Conservation (phyloP, 78 protist species). For the Tieghemostelium lacteum region DNA sequence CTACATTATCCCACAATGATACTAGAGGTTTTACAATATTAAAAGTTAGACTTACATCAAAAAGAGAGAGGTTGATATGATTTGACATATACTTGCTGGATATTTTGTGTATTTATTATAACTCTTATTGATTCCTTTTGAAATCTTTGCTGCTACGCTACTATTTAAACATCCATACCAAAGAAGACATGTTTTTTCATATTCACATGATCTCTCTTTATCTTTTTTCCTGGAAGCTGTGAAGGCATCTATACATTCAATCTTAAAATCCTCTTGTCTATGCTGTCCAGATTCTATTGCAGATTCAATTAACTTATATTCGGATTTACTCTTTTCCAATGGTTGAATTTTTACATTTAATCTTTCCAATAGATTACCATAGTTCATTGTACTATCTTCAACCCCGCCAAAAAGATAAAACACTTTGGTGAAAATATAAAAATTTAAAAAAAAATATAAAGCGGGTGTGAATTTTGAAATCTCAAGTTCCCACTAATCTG, state of each 20-base stretch:
- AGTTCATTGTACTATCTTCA: not conserved
- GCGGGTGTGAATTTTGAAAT: not conserved
- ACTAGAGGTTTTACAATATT: not conserved
- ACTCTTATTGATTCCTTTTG: slow-evolving; percentile 16
- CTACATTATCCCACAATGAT: slow-evolving; percentile 50
- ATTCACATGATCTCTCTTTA: not conserved
- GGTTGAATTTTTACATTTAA: not conserved
- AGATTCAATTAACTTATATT: too few relatives aligned
- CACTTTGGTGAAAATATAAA: not conserved
- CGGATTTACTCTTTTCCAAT: not conserved
- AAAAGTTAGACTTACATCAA: not conserved
- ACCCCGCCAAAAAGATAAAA: not conserved
- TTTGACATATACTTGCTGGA: slow-evolving; percentile 16
- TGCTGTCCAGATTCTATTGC: not conserved
- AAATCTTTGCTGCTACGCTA: slow-evolving; percentile 43
- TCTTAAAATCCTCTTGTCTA: not conserved
- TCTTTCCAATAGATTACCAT: not conserved
- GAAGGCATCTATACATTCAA: slow-evolving; percentile 48
- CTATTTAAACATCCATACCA: slow-evolving; percentile 59
- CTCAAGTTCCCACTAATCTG: not conserved
- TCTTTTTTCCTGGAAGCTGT: slow-evolving; percentile 18
- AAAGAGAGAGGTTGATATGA: not conserved
- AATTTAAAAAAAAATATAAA: too few relatives aligned
- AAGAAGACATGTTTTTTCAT: slow-evolving; percentile 13
- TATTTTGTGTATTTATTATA: slow-evolving; percentile 28